A percentile compares a stretch with the other conserved stretches of the same genome.
Conservation (phyloP, 257 asterid species). For the Capsicum rhomboideum region DNA sequence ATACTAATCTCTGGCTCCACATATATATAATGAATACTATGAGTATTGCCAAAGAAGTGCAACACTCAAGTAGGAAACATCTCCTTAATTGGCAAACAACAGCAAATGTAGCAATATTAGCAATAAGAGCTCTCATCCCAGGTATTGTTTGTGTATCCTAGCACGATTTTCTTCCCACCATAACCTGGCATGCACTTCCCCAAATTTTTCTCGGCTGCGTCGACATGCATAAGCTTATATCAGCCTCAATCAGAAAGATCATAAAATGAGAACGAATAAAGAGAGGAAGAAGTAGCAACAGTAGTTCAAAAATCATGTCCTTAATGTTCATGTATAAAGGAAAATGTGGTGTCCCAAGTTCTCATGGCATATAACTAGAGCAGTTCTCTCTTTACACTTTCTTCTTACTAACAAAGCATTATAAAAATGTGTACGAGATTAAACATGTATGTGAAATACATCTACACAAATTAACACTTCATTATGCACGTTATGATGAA, state of each 20-base stretch:
- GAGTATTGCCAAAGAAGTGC: background rate
- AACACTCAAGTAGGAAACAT: background rate
- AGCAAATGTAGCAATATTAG: background rate
- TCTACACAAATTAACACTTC: background rate
- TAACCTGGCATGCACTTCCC: conserved; percentile 73
- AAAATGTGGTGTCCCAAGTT: background rate
- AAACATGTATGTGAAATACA: background rate
- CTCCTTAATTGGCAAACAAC: background rate
- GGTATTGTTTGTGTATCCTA: conserved; percentile 74
- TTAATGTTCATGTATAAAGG: background rate
- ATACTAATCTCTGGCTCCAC: background rate
- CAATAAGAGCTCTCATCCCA: conserved; percentile 23
- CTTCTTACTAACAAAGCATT: background rate
- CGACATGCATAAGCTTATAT: background rate
- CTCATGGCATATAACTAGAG: background rate
- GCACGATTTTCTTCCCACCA: conserved; percentile 96
- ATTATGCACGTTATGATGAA: background rate
- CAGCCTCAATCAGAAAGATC: background rate
- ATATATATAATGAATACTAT: background rate
- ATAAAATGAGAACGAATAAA: background rate
- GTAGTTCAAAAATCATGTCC: background rate
- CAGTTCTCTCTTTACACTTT: background rate
- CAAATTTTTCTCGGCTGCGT: conserved; percentile 79
- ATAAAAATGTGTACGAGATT: background rate
- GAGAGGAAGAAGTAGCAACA: background rate